phyloP scores from a whole-genome alignment of 768 basidiomycete genomes.

The Mycena leptocephala region DNA sequence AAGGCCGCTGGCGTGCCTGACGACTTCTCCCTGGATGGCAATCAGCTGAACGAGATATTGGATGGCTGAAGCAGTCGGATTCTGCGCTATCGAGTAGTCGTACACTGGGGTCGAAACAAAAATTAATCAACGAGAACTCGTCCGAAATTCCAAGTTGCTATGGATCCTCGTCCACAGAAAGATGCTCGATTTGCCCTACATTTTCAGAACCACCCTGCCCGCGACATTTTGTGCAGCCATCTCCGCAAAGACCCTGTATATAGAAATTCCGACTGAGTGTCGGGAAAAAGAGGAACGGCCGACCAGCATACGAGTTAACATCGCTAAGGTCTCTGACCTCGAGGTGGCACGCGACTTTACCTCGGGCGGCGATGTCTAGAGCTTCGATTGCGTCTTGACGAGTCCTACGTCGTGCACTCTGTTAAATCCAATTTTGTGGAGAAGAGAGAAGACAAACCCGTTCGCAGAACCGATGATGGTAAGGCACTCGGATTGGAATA shows the following conservation, averaged over 20 bases:
- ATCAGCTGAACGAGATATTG: conserved; percentile 52
- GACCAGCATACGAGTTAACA: neutral
- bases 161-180: neutral
- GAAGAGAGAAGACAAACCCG: neutral
- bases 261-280: neutral
- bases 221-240: neutral
- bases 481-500: neutral
- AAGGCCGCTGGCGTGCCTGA: conserved; percentile 38
- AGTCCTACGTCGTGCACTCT: neutral
- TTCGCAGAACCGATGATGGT: neutral
- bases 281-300: neutral
- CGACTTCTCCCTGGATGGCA: conserved; percentile 47
- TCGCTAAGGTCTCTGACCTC: neutral
- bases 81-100: conserved; percentile 30
- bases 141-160: too few species aligned
- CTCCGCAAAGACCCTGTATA: neutral
- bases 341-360: neutral
- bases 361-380: neutral
- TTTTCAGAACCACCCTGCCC: neutral
- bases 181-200: neutral
- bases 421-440: neutral
- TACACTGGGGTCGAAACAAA: too few species aligned
- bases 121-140: too few species aligned
- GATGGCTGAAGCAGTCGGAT: conserved; percentile 62
- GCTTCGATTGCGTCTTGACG: neutral